Base-by-base conservation (phyloP, 768 basidiomycete species). In the Suillus variegatus region DNA sequence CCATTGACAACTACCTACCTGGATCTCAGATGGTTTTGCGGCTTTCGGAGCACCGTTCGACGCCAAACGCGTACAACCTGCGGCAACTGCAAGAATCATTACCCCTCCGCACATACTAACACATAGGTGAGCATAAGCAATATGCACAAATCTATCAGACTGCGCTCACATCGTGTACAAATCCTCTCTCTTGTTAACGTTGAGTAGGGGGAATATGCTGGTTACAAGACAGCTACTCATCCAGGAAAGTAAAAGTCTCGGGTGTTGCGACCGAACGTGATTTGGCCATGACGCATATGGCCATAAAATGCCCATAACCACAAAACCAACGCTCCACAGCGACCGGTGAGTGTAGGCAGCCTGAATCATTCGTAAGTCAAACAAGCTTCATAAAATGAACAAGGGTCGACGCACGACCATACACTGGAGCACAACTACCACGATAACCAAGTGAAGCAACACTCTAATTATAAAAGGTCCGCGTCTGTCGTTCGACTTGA, bases 101-200 rank as follows among this genome's bases (percentile, higher is more conserved):
- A 69, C 47, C 1, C 87, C 88, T 61, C 89, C 89, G 10, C 68
- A 55, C 60, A 84, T 65, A 62, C 86, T 88, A 57, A 4, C 44
- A 40, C 52, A 62, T 25, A 28, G 28, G 36, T 74, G 28, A 78
- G 57, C 3, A 28, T 73, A 25, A 77, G 60, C 2, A 36, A 28
- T 49, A 56, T 13, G 18, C 18, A 54, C 55, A 14, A 36, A 56
- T 46, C 20, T n/a, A 12, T n/a, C 14, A 7, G 40, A 63, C 9
- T 43, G 54, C 9, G 79, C 87, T 72, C 64, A 93, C 93, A 94
- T 88, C 4, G 81, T 71, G 1, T 70, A 32, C 25, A 90, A 64
- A 66, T 79, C 87, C 75, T 94, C 93, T 28, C 79, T 76, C 72
- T 92, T 91, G 65, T 94, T 87, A 3, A 94, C 90, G 9, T 85